Evolutionary conservation across 2,329 filamentous ascomycete genomes (phyloP).

Genomic region (Pyrenophora seminiperda): DNA sequence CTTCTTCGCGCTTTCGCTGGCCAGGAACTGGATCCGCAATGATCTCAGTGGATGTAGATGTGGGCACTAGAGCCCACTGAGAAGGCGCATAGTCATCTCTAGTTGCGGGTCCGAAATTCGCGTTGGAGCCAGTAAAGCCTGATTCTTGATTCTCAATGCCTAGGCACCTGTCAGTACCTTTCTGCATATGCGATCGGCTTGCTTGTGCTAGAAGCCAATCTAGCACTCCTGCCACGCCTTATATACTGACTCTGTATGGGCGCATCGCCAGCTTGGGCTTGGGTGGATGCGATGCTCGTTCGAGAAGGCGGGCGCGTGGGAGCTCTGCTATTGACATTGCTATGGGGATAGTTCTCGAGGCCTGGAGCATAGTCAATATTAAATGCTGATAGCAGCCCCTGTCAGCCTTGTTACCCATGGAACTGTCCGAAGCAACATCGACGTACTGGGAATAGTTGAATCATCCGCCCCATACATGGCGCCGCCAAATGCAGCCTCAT

Average conservation of each 20-base stretch:
- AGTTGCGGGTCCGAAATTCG: conserved; percentile 61
- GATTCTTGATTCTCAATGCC: conserved; percentile 57
- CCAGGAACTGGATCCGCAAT: conserved; percentile 59
- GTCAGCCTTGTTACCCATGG: conserved; percentile 23
- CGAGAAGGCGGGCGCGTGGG: conserved; percentile 46
- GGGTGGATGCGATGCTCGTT: conserved; percentile 38
- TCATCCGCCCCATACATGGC: conserved; percentile 40
- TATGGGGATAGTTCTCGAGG: conserved; percentile 40
- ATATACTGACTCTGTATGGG: conserved; percentile 42
- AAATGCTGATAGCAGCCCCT: conserved; percentile 32
- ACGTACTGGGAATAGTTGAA: conserved; percentile 37
- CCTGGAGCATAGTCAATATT: conserved; percentile 43
- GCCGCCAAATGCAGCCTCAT: conserved; percentile 37
- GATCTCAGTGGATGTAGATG: conserved; percentile 55
- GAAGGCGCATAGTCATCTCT: conserved; percentile 59
- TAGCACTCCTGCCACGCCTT: not conserved
- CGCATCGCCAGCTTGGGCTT: conserved; percentile 37
- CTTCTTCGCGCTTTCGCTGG: conserved; percentile 53
- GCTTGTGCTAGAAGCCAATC: no score
- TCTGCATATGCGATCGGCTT: not conserved
- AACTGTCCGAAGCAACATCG: conserved; percentile 1
- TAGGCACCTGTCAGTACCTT: conserved; percentile 26
- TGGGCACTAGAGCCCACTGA: conserved; percentile 62
- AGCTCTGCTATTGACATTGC: conserved; percentile 39
- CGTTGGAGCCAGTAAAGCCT: conserved; percentile 55